Evolutionary conservation across 169 alveolate species (phyloP).

Genomic region (Perkinsus marinus): DNA sequence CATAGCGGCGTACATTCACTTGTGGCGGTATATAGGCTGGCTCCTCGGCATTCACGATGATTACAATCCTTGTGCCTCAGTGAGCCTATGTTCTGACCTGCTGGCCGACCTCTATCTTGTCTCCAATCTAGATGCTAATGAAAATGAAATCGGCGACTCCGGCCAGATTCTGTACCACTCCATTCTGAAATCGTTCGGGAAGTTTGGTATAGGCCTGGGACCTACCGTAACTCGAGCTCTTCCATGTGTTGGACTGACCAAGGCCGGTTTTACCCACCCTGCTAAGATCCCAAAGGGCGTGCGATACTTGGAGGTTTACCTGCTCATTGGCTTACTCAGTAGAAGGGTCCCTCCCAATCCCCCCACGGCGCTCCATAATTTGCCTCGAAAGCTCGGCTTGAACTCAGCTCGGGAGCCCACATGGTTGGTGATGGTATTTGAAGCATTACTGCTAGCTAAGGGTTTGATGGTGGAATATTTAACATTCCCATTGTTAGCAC

Average conservation of each 20-base stretch:
- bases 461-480: not conserved
- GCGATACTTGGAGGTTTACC: not conserved
- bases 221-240: not conserved
- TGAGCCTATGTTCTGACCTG: not conserved
- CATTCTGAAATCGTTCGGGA: not conserved
- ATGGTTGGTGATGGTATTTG: not conserved
- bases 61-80: not conserved
- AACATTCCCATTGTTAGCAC: not conserved
- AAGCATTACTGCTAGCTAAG: not conserved
- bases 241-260: not conserved
- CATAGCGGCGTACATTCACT: not conserved
- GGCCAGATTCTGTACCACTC: not conserved
- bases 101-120: not conserved
- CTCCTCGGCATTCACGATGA: not conserved
- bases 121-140: not conserved
- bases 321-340: not conserved
- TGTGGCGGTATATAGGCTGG: not conserved
- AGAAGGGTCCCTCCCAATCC: not conserved
- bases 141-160: not conserved
- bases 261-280: not conserved
- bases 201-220: not conserved
- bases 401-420: not conserved
- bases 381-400: not conserved
- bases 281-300: not conserved
- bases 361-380: not conserved